A percentile compares a stretch with the other conserved stretches of the same genome.
Evolutionary conservation across 257 asterid genomes (phyloP).

Genomic region (Plantago elongata): DNA sequence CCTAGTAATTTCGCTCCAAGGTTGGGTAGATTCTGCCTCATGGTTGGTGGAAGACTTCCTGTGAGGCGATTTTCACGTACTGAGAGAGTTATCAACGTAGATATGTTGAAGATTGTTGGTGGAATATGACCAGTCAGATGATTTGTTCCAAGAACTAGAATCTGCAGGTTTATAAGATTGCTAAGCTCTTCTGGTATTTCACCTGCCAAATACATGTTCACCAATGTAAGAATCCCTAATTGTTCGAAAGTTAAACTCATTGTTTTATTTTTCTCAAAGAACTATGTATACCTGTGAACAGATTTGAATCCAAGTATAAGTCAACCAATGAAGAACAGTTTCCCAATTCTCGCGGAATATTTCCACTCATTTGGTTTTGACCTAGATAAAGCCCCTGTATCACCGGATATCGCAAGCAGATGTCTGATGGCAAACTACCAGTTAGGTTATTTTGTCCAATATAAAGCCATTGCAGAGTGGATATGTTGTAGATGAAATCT

Average conservation of each 20-base stretch:
- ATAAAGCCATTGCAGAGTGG: slow-evolving; percentile 20
- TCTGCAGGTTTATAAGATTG: background rate
- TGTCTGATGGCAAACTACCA: slow-evolving; percentile 15
- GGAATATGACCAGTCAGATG: slow-evolving; percentile 3
- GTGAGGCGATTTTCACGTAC: slow-evolving; percentile 3
- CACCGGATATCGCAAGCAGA: slow-evolving; percentile 18
- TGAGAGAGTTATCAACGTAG: slow-evolving; percentile 1
- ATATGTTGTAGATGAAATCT: slow-evolving; percentile 24
- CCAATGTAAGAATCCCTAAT: too few species aligned
- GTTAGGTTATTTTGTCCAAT: slow-evolving; percentile 21
- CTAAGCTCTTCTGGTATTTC: slow-evolving; percentile 5
- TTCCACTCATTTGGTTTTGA: slow-evolving; percentile 27
- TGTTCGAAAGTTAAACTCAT: too few species aligned
- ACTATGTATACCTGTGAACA: slow-evolving; percentile 16
- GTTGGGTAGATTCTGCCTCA: slow-evolving; percentile 21
- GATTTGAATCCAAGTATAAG: slow-evolving; percentile 17
- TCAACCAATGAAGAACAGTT: slow-evolving; percentile 22
- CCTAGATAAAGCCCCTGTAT: slow-evolving; percentile 21
- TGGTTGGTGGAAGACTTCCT: slow-evolving; percentile 20
- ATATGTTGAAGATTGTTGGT: slow-evolving; percentile 5
- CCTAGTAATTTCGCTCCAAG: slow-evolving; percentile 20
- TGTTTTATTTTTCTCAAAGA: too few species aligned
- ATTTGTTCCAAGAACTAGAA: slow-evolving; percentile 16
- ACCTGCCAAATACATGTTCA: background rate
- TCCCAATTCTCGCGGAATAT: slow-evolving; percentile 20